Percentiles rank a stretch among this genome's conserved stretches.
Conservation (phyloP, 495 filamentous ascomycete species). For the Ascodesmis nigricans region DNA sequence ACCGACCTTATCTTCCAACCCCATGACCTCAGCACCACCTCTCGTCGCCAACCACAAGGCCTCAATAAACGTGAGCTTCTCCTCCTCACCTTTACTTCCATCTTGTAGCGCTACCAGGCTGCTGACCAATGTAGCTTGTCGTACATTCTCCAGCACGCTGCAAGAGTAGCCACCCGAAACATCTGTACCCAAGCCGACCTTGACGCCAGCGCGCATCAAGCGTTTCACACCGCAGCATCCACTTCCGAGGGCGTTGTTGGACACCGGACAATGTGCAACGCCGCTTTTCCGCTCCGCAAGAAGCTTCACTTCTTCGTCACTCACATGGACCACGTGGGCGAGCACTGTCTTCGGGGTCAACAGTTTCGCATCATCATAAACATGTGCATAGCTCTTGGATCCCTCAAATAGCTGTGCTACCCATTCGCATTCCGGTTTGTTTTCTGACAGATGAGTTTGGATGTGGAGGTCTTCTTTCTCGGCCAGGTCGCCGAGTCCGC, state of each 20-base stretch:
- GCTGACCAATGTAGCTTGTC: constrained; percentile 55
- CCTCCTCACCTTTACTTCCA: constrained; percentile 18
- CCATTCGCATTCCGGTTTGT: constrained; percentile 44
- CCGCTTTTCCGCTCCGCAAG: constrained; percentile 38
- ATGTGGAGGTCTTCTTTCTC: constrained; percentile 34
- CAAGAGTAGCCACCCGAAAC: constrained; percentile 66
- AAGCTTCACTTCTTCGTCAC: constrained; percentile 36
- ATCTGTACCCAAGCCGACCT: constrained; percentile 73
- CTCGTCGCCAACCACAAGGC: constrained; percentile 65
- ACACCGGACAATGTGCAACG: constrained; percentile 68
- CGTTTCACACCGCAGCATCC: constrained; percentile 50
- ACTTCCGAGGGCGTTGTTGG: constrained; percentile 56
- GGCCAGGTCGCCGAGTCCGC: constrained; percentile 32
- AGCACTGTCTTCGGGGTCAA: constrained; percentile 55
- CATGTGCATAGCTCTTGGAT: constrained; percentile 39
- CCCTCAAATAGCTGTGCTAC: constrained; percentile 50
- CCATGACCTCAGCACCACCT: constrained; percentile 59
- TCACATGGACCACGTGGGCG: constrained; percentile 67
- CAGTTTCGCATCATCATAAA: constrained; percentile 54
- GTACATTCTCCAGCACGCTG: constrained; percentile 53
- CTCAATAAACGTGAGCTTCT: constrained; percentile 60
- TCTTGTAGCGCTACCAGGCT: constrained; percentile 38
- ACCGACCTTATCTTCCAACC: constrained; percentile 44
- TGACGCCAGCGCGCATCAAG: constrained; percentile 51
- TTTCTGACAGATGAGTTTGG: constrained; percentile 89